These are phyloP conservation scores for Exophiala aquamarina DNA, from an alignment of 2,329 filamentous ascomycete genomes.

Conservation along the genomic window DNA sequence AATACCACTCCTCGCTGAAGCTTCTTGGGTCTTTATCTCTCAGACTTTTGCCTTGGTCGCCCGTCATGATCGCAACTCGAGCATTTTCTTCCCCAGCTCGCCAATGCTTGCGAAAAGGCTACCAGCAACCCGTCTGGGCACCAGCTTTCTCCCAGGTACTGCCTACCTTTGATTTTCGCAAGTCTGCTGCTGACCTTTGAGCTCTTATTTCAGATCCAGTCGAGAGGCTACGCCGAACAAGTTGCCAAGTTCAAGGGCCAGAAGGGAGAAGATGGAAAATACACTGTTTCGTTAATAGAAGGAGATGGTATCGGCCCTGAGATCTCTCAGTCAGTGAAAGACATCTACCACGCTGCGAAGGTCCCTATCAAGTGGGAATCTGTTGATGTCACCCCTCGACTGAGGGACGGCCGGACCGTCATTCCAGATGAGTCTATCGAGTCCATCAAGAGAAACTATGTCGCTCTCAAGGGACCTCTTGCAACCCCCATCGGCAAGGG, in stretches of 20 bases:
- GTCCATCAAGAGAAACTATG: constrained; percentile 92
- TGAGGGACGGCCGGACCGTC: constrained; percentile 93
- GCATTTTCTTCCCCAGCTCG: constrained; percentile 73
- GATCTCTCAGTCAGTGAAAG: constrained; percentile 96
- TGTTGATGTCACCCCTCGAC: constrained; percentile 88
- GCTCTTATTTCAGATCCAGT: constrained; percentile 36
- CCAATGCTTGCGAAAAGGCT: constrained; percentile 73
- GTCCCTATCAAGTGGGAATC: constrained; percentile 98
- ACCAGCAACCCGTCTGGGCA: constrained; percentile 46
- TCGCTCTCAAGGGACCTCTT: constrained; percentile 96
- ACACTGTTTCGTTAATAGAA: constrained; percentile 94
- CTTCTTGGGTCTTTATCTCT: constrained; percentile 24
- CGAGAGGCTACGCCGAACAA: constrained; percentile 66
- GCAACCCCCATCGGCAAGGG: constrained; percentile 98
- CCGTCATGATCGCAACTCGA: constrained; percentile 80
- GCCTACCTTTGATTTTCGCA: too few species aligned
- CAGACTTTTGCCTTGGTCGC: constrained; percentile 6
- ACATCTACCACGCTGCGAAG: constrained; percentile 94
- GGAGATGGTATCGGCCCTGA: constrained; percentile 98
- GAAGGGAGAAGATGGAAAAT: constrained; percentile 90
- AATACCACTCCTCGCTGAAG: constrained; percentile 27
- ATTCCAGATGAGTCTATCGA: constrained; percentile 91
- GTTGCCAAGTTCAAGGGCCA: constrained; percentile 92
- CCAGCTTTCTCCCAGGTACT: constrained; percentile 60
- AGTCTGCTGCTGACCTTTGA: not conserved